Percentiles rank a stretch among this genome's conserved stretches.
Conservation (phyloP, 768 basidiomycete genomes). For the Leccinum boreale region DNA sequence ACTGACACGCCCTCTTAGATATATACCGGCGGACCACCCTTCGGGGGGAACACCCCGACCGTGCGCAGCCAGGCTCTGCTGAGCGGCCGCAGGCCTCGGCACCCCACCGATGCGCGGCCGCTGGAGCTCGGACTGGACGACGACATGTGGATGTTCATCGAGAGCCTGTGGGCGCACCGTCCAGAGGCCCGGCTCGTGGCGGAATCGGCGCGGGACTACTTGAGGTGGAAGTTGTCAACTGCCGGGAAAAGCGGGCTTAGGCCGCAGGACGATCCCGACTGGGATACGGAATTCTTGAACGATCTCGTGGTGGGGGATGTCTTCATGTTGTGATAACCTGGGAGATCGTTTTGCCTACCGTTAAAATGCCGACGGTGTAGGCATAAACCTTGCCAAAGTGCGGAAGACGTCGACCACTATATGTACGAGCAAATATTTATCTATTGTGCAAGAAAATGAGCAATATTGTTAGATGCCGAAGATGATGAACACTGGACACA, state of each 20-base stretch:
- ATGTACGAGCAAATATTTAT: too few relatives aligned
- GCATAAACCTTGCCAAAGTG: background rate
- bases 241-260: background rate
- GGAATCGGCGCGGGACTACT: conserved; percentile 18
- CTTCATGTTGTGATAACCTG: conserved; percentile 12
- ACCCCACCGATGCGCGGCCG: conserved; percentile 12
- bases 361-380: background rate
- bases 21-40: conserved; percentile 28
- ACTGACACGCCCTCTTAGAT: conserved; percentile 17
- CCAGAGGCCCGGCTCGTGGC: conserved; percentile 28
- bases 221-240: conserved; percentile 16
- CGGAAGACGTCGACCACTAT: background rate
- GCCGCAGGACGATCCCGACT: conserved; percentile 19
- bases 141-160: conserved; percentile 30
- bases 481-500: too few relatives aligned
- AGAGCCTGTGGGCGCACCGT: conserved; percentile 26
- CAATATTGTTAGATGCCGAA: too few relatives aligned
- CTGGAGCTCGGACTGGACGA: conserved; percentile 26
- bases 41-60: conserved; percentile 15
- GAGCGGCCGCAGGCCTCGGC: conserved; percentile 14
- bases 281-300: conserved; percentile 24
- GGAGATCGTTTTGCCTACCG: background rate
- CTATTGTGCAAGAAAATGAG: too few relatives aligned
- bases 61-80: conserved; percentile 15
- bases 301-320: conserved; percentile 4